Base-by-base conservation (phyloP, 164 flowering plant species). In the Chimonanthus praecox region DNA sequence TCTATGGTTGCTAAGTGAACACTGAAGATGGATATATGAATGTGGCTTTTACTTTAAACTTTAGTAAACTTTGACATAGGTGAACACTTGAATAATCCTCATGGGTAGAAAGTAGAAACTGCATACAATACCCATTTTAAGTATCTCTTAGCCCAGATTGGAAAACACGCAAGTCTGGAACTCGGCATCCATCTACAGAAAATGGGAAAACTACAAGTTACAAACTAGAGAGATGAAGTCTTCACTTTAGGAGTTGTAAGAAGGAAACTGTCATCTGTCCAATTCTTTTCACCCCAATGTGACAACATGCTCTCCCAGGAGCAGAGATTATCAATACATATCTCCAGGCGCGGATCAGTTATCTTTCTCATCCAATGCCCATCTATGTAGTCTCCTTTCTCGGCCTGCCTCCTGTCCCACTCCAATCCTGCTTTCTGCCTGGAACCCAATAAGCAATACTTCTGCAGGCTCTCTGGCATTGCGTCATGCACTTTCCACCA, bases 401-500 rank as follows among this genome's bases (percentile, higher is more conserved):
- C 88, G 5, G 98, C 98, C 79, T 89, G 96, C 78, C 93, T 85
- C 47, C 98, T 79, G 67, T 92, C 96, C 98, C 98, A 94, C 80
- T 94, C 98, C 64, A 94, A 65, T 15, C 82, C 85, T 0, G 97
- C 97, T 84, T 94, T 94, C 82, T 92, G 96, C 83, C 88, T 89
- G 2, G 96, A 87, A 79, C 96, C 75, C 20, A 94, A 87, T 76
- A 89, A 72, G 76, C 98, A 94, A 75, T 81, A 94, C 80, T 81
- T 85, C 45, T 94, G 97, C 78, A 94, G 78, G 73, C 88, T 85
- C 64, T 83, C 80, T 1, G 97, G 93, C 98, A 94, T 94, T 64
- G 91, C 87, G 72, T 94, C 98, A 20, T 94, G 98, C 60, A 92
- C 92, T 78, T 79, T 84, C 98, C 98, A 94, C 98, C 97, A 94